Conservation (phyloP, 257 asterid genomes). For the Petunia axillaris region DNA sequence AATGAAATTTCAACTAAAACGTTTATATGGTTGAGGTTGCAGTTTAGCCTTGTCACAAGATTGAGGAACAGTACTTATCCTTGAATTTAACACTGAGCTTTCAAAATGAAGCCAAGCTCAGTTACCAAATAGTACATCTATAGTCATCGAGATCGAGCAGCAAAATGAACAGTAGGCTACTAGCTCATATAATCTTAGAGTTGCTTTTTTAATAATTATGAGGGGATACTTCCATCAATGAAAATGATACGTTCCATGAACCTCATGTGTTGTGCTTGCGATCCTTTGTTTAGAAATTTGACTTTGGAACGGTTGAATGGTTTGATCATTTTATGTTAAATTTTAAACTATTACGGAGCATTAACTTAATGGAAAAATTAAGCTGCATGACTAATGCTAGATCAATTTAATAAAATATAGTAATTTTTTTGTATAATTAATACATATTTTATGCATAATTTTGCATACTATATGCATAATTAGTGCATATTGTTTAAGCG, state of each 20-base stretch:
- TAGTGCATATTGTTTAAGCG: no score
- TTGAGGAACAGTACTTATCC: background rate
- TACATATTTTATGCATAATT: no score
- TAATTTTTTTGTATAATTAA: no score
- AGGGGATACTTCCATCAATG: background rate
- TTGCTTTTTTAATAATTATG: background rate
- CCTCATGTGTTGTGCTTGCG: background rate
- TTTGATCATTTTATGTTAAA: no score
- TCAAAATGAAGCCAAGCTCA: background rate
- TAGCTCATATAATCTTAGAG: background rate
- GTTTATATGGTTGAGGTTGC: background rate
- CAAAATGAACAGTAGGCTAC: slow-evolving; percentile 14
- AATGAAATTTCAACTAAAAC: background rate
- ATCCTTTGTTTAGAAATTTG: no score
- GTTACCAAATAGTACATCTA: background rate
- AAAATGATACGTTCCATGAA: background rate
- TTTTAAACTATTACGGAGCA: no score
- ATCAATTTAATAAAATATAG: no score
- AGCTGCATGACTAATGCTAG: no score
- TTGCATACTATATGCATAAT: no score
- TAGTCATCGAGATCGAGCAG: background rate
- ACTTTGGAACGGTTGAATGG: no score
- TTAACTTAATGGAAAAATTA: no score
- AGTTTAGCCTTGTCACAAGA: background rate
- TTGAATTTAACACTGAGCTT: background rate